Percentiles rank a stretch among this genome's conserved stretches.
phyloP scores from a whole-genome alignment of 345 rosid species.

The Eucalyptus decipiens region DNA sequence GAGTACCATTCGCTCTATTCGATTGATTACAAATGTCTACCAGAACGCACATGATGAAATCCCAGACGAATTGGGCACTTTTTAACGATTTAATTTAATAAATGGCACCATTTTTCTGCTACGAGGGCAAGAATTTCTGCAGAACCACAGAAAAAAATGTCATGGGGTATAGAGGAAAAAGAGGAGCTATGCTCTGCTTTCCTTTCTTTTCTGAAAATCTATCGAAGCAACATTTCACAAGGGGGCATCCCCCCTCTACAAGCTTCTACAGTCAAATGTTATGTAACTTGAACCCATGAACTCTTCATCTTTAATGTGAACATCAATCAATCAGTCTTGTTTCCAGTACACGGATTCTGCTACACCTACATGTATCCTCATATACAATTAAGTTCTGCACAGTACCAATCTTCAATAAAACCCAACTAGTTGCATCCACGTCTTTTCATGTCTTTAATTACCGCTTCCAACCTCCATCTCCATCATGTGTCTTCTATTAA shows the following conservation, averaged over 20 bases:
- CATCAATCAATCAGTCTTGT: not conserved
- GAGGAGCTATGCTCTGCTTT: not conserved
- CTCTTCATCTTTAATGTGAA: not conserved
- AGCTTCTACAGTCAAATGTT: not conserved
- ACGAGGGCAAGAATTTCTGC: not conserved
- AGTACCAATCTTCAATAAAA: not conserved
- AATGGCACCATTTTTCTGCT: not conserved
- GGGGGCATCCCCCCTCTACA: not conserved
- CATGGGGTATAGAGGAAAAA: not conserved
- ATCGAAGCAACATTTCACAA: not conserved
- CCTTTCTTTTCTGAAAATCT: not conserved
- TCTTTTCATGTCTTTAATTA: not conserved
- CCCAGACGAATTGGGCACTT: not conserved
- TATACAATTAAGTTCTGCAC: not conserved
- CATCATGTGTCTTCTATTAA: too few relatives aligned
- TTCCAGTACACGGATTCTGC: not conserved
- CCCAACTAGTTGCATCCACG: not conserved
- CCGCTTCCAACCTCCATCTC: not conserved
- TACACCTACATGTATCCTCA: not conserved
- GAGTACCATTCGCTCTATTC: not conserved
- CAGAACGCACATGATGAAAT: too few relatives aligned
- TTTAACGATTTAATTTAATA: too few relatives aligned
- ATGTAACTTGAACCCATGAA: not conserved
- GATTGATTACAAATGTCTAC: too few relatives aligned
- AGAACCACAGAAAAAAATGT: not conserved